Conservation (phyloP, 768 basidiomycete genomes). For the Suillus americanus region DNA sequence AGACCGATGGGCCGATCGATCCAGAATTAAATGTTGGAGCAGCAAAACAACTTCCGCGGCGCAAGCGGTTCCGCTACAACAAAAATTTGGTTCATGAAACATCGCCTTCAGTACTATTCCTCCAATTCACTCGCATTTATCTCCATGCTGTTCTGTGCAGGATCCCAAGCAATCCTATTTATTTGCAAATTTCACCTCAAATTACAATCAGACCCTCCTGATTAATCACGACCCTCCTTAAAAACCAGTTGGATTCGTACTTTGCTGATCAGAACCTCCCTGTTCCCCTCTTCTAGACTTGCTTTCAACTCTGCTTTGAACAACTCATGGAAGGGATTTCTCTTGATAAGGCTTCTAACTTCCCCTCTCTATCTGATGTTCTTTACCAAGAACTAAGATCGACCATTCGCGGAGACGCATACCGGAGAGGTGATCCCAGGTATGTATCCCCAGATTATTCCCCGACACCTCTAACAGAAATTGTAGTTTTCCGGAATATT, state of each 20-base stretch:
- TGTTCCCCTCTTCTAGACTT: constrained; percentile 8
- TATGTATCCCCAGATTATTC: constrained; percentile 20
- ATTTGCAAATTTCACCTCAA: constrained; percentile 14
- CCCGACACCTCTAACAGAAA: constrained; percentile 2
- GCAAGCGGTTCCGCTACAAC: too few relatives aligned
- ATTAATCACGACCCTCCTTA: constrained; percentile 11
- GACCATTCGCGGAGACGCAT: constrained; percentile 47
- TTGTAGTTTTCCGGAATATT: constrained; percentile 27
- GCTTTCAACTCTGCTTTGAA: neutral
- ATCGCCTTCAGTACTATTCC: neutral
- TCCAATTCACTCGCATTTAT: neutral
- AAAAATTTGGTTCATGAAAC: neutral
- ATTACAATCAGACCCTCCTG: neutral
- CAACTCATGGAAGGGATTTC: constrained; percentile 15
- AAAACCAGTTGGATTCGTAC: constrained; percentile 14
- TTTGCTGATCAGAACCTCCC: constrained; percentile 5
- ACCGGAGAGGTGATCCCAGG: constrained; percentile 44
- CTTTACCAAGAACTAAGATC: constrained; percentile 47
- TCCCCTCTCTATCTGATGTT: constrained; percentile 17
- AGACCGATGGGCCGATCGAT: neutral
- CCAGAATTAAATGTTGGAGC: neutral
- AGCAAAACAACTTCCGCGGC: neutral
- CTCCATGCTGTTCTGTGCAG: neutral
- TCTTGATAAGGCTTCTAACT: constrained; percentile 1
- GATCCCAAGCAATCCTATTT: neutral